Evolutionary conservation across 2,329 filamentous ascomycete species (phyloP).

Genomic region (Rutstroemia sydowiana): DNA sequence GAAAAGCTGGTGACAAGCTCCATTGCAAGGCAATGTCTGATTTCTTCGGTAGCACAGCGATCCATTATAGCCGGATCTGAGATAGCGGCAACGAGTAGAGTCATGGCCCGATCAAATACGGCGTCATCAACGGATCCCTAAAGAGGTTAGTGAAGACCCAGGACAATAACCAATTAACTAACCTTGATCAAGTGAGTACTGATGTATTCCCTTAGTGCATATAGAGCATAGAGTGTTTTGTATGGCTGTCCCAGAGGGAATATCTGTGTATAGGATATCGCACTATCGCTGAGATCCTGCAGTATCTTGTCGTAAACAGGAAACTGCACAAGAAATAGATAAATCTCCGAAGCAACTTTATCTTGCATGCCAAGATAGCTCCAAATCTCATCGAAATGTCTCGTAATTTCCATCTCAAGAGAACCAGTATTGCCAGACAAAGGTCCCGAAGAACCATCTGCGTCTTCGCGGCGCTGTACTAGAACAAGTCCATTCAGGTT

Average conservation of each 20-base stretch:
- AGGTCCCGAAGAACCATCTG: constrained; percentile 35
- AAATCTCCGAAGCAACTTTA: constrained; percentile 62
- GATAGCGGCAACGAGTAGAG: constrained; percentile 52
- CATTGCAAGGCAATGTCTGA: constrained; percentile 43
- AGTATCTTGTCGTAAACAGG: constrained; percentile 59
- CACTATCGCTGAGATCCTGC: constrained; percentile 47
- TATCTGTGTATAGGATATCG: constrained; percentile 49
- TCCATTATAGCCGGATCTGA: constrained; percentile 48
- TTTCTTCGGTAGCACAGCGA: constrained; percentile 35
- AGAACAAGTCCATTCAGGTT: constrained; percentile 60
- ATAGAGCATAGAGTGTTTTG: constrained; percentile 65
- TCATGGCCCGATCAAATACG: constrained; percentile 39
- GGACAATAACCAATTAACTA: constrained; percentile 14
- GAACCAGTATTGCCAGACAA: constrained; percentile 46
- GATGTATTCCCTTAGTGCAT: constrained; percentile 58
- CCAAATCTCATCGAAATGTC: constrained; percentile 80
- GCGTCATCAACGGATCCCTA: constrained; percentile 28
- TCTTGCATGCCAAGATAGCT: constrained; percentile 70
- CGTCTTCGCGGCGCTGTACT: constrained; percentile 51
- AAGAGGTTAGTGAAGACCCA: constrained; percentile 8
- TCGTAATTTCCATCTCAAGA: constrained; percentile 72
- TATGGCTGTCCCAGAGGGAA: constrained; percentile 65
- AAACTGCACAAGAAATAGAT: constrained; percentile 61
- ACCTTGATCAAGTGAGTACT: constrained; percentile 21
- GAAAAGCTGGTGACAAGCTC: constrained; percentile 51